These are phyloP conservation scores for Cladosporium austrohemisphaericum DNA, from an alignment of 2,329 filamentous ascomycete species.

Conservation along the genomic window DNA sequence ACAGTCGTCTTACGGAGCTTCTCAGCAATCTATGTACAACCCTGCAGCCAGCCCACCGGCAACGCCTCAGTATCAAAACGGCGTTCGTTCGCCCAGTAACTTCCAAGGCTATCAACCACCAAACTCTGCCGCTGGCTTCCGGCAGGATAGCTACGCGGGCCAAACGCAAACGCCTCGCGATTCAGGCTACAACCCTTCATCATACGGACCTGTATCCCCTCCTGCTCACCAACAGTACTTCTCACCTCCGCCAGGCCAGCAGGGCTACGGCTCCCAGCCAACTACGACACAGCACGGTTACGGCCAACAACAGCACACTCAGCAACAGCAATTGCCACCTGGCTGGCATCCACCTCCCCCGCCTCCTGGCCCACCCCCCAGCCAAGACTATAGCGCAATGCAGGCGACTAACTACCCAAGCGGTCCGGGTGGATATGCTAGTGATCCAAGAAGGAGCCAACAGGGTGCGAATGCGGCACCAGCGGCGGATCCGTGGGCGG, in stretches of 20 bases:
- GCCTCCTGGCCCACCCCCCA: conserved; percentile 60
- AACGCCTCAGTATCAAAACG: conserved; percentile 40
- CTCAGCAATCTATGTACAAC: conserved; percentile 48
- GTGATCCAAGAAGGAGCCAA: conserved; percentile 41
- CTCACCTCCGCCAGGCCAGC: conserved; percentile 43
- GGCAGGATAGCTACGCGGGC: conserved; percentile 13
- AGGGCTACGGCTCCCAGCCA: conserved; percentile 41
- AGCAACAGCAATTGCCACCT: conserved; percentile 50
- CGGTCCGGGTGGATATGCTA: conserved; percentile 55
- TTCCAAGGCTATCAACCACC: conserved; percentile 12
- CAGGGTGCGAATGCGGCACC: conserved; percentile 31
- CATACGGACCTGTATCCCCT: conserved; percentile 45
- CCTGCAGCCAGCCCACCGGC: conserved; percentile 46
- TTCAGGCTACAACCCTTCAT: conserved; percentile 44
- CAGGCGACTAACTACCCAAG: conserved; percentile 38
- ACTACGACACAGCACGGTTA: conserved; percentile 58
- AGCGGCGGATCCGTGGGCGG: conserved; percentile 63
- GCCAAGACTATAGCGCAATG: conserved; percentile 49
- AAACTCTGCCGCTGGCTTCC: conserved; percentile 6
- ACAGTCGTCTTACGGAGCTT: conserved; percentile 41
- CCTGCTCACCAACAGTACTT: conserved; percentile 58
- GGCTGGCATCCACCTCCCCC: conserved; percentile 66
- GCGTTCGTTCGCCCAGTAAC: conserved; percentile 3
- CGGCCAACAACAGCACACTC: conserved; percentile 53
- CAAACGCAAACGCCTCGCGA: conserved; percentile 9